Conservation (phyloP, 2,329 filamentous ascomycete genomes). For the Hypoxylon sp. region DNA sequence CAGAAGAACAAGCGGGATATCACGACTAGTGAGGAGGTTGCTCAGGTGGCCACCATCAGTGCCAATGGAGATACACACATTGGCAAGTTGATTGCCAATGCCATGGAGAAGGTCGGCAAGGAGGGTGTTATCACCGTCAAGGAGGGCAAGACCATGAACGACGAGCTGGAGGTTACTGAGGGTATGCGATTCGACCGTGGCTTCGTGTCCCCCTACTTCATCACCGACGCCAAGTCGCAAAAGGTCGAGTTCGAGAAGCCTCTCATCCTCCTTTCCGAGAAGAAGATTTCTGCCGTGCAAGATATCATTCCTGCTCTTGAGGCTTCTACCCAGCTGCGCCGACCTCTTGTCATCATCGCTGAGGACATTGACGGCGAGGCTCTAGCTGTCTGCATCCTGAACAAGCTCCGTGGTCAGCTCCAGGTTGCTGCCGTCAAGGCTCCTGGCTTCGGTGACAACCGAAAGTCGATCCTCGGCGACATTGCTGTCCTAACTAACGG, state of each 20-base stretch:
- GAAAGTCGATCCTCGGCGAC: slow-evolving; percentile 99
- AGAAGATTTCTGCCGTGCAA: slow-evolving; percentile 99
- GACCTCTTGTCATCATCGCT: slow-evolving; percentile 96
- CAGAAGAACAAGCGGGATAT: slow-evolving; percentile 98
- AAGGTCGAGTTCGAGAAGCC: slow-evolving; percentile 99
- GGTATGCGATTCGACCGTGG: slow-evolving; percentile 99
- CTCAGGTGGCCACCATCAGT: slow-evolving; percentile 97
- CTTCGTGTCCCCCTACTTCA: slow-evolving; percentile 99
- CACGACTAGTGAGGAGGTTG: slow-evolving; percentile 96
- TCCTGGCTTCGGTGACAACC: slow-evolving; percentile 99
- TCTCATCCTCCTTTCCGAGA: slow-evolving; percentile 97
- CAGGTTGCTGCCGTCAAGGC: slow-evolving; percentile 99
- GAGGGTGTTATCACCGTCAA: slow-evolving; percentile 99
- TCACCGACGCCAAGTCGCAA: slow-evolving; percentile 97
- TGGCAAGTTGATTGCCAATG: slow-evolving; percentile 93
- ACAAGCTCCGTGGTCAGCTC: slow-evolving; percentile 99
- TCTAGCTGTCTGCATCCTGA: slow-evolving; percentile 97
- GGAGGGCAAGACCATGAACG: slow-evolving; percentile 98
- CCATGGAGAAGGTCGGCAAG: slow-evolving; percentile 99
- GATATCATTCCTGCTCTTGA: slow-evolving; percentile 99
- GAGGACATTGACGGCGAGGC: slow-evolving; percentile 99
- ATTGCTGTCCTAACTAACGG: slow-evolving; percentile 95
- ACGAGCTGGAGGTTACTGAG: slow-evolving; percentile 99
- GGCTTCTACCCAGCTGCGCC: slow-evolving; percentile 93
- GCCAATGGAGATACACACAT: slow-evolving; percentile 97